phyloP scores from a whole-genome alignment of 164 flowering plant species.

The Pachysandra terminalis region DNA sequence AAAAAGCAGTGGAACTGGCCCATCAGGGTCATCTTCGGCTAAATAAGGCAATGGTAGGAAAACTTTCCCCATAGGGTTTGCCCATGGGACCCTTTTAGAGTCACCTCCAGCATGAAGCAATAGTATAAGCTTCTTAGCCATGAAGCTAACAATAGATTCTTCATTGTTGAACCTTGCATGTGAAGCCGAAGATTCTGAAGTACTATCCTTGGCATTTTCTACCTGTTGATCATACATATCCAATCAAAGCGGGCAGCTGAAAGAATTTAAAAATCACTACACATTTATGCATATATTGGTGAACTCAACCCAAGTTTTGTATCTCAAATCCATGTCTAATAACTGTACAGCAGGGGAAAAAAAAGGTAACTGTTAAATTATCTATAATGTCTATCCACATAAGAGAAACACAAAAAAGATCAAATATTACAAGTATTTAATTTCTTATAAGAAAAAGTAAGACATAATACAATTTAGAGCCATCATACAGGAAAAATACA shows the following conservation, averaged over 20 bases:
- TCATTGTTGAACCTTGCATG: constrained; percentile 26
- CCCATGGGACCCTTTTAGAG: constrained; percentile 99
- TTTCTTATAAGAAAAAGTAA: too few species aligned
- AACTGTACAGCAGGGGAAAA: neutral
- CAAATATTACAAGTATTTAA: neutral
- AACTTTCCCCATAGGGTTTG: constrained; percentile 98
- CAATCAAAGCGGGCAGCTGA: constrained; percentile 19
- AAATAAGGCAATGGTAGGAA: constrained; percentile 93
- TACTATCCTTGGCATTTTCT: constrained; percentile 22
- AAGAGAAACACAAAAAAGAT: neutral
- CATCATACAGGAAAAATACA: too few species aligned
- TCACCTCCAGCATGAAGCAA: constrained; percentile 99
- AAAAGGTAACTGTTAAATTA: neutral
- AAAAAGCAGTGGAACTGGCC: constrained; percentile 95
- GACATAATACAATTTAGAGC: neutral
- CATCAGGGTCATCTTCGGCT: constrained; percentile 97
- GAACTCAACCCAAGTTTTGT: neutral
- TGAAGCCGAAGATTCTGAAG: constrained; percentile 25
- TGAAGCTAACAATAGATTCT: constrained; percentile 30
- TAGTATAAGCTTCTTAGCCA: constrained; percentile 70
- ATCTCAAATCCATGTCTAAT: neutral
- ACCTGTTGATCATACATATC: constrained; percentile 40
- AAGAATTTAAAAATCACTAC: constrained; percentile 6
- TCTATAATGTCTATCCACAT: neutral
- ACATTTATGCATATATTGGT: neutral